These are phyloP conservation scores for Macrophomina phaseolina DNA, from an alignment of 2,329 filamentous ascomycete species.

Conservation along the genomic window DNA sequence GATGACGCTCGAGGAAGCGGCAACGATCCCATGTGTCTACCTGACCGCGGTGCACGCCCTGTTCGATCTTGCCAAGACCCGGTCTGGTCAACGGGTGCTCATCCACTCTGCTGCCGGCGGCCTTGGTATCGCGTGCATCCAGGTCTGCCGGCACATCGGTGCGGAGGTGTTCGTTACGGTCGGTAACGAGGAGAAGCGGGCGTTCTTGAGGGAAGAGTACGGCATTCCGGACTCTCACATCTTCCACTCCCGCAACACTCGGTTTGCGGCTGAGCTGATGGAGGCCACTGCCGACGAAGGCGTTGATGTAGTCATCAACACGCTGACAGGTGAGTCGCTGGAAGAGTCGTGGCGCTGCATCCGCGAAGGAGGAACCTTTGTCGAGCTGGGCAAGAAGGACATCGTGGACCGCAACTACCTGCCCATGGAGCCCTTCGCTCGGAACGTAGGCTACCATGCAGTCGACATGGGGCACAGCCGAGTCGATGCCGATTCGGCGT, in stretches of 20 bases:
- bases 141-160: constrained; percentile 32
- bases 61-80: constrained; percentile 29
- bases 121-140: constrained; percentile 39
- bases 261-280: constrained; percentile 28
- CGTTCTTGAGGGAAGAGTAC: constrained; percentile 31
- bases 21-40: constrained; percentile 30
- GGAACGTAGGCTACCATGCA: constrained; percentile 8
- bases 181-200: constrained; percentile 31
- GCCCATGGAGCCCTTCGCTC: constrained; percentile 34
- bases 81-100: constrained; percentile 30
- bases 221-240: constrained; percentile 38
- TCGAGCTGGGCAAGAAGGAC: constrained; percentile 40
- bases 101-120: constrained; percentile 40
- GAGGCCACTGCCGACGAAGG: constrained; percentile 34
- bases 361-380: constrained; percentile 38
- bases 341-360: constrained; percentile 33
- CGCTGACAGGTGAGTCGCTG: constrained; percentile 33
- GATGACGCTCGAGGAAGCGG: constrained; percentile 32
- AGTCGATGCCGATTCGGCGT: background rate
- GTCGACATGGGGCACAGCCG: constrained; percentile 19
- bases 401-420: constrained; percentile 23
- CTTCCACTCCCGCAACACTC: constrained; percentile 37
- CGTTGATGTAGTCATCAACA: constrained; percentile 40
- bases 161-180: constrained; percentile 38
- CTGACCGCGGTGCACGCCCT: constrained; percentile 31